phyloP scores from a whole-genome alignment of 2,329 filamentous ascomycete species.

The Dactylellina parvicollis region DNA sequence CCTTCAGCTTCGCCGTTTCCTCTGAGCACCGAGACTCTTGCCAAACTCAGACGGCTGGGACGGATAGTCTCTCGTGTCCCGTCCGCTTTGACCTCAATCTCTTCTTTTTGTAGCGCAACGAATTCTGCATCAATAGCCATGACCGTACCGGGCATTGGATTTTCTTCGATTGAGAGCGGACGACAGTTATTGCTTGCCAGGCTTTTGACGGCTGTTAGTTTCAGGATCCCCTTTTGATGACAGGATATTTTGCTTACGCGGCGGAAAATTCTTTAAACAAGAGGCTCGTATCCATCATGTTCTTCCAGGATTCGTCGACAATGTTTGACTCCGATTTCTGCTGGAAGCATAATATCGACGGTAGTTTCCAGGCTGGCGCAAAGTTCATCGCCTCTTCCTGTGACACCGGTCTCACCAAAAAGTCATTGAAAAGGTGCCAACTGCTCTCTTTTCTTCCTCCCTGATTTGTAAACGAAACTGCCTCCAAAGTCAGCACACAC shows the following conservation, averaged over 20 bases:
- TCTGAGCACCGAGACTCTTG: constrained; percentile 89
- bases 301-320: constrained; percentile 87
- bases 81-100: constrained; percentile 95
- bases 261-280: constrained; percentile 74
- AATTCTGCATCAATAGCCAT: constrained; percentile 96
- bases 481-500: constrained; percentile 3
- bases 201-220: constrained; percentile 59
- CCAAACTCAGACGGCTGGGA: constrained; percentile 87
- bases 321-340: constrained; percentile 80
- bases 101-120: constrained; percentile 88
- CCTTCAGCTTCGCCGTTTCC: constrained; percentile 81
- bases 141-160: constrained; percentile 75
- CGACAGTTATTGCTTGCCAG: constrained; percentile 69
- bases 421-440: constrained; percentile 99
- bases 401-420: constrained; percentile 82
- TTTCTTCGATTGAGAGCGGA: constrained; percentile 71
- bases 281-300: constrained; percentile 81
- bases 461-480: constrained; percentile 74
- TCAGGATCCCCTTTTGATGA: constrained; percentile 60
- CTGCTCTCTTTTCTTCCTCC: constrained; percentile 71
- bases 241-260: constrained; percentile 56
- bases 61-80: constrained; percentile 91
- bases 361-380: constrained; percentile 90
- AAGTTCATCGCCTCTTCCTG: constrained; percentile 88
- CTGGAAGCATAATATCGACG: constrained; percentile 87